phyloP scores from a whole-genome alignment of 2,329 filamentous ascomycete genomes.

The Allantophomopsis cytisporea region DNA sequence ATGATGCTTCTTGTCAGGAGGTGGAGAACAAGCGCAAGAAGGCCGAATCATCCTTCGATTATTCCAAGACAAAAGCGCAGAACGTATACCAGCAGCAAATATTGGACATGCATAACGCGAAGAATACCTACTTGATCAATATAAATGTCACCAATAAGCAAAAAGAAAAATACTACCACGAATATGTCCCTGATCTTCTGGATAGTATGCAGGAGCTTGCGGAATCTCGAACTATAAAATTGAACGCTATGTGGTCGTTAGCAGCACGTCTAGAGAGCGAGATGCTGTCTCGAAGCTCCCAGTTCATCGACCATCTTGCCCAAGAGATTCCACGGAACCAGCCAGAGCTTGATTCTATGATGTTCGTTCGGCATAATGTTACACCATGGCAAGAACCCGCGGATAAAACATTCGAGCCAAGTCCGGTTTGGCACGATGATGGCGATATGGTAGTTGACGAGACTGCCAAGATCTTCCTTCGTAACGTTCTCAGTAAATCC shows the following conservation, averaged over 20 bases:
- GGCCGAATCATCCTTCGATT: slow-evolving; percentile 81
- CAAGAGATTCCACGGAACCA: slow-evolving; percentile 79
- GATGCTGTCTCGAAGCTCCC: slow-evolving; percentile 62
- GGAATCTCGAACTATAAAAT: slow-evolving; percentile 70
- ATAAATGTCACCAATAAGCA: slow-evolving; percentile 97
- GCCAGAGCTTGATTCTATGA: slow-evolving; percentile 85
- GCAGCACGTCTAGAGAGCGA: slow-evolving; percentile 69
- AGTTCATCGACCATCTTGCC: slow-evolving; percentile 58
- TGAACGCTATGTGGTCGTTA: slow-evolving; percentile 77
- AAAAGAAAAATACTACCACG: slow-evolving; percentile 94
- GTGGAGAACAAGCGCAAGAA: slow-evolving; percentile 93
- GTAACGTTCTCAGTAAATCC: slow-evolving; percentile 84
- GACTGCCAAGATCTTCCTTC: slow-evolving; percentile 74
- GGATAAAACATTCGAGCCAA: slow-evolving; percentile 82
- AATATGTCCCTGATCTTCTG: slow-evolving; percentile 87
- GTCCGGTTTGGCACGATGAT: slow-evolving; percentile 94
- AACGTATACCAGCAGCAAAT: slow-evolving; percentile 86
- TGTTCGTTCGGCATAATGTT: slow-evolving; percentile 93
- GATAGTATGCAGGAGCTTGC: slow-evolving; percentile 89
- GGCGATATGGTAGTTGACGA: slow-evolving; percentile 78
- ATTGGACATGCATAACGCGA: slow-evolving; percentile 90
- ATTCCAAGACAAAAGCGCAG: slow-evolving; percentile 76
- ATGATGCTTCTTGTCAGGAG: slow-evolving; percentile 85
- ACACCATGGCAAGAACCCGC: slow-evolving; percentile 69
- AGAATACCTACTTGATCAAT: slow-evolving; percentile 93